A percentile compares a stretch with the other conserved stretches of the same genome.
phyloP scores from a whole-genome alignment of 257 asterid species.

The Ilex asprella region DNA sequence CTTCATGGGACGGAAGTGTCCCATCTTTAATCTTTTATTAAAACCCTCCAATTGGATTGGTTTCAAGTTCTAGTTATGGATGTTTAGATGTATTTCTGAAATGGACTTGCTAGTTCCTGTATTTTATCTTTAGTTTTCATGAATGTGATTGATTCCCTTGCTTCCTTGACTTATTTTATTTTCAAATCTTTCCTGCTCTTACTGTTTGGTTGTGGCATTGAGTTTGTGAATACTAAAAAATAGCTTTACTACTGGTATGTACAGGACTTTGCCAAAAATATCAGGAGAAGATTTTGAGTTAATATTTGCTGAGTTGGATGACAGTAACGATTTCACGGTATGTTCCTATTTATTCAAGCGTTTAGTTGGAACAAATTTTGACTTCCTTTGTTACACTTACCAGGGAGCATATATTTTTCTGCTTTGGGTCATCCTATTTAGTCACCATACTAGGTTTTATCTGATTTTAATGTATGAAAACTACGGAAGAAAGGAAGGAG shows the following conservation, averaged over 20 bases:
- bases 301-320: constrained; percentile 90
- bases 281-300: constrained; percentile 86
- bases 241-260: constrained; percentile 10
- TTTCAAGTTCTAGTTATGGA: too few species aligned
- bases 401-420: too few species aligned
- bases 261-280: constrained; percentile 86
- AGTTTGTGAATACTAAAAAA: constrained; percentile 11
- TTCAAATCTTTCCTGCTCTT: constrained; percentile 2
- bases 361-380: background rate
- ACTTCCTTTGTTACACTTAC: too few species aligned
- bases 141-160: background rate
- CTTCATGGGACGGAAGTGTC: too few species aligned
- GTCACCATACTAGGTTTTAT: too few species aligned
- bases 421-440: too few species aligned
- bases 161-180: background rate
- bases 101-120: too few species aligned
- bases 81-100: too few species aligned
- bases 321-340: constrained; percentile 84
- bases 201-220: constrained; percentile 5
- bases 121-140: background rate
- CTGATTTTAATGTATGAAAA: too few species aligned
- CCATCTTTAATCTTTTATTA: too few species aligned
- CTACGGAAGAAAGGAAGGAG: too few species aligned
- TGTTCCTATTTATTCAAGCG: constrained; percentile 12
- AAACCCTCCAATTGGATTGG: too few species aligned